A percentile compares a stretch with the other conserved stretches of the same genome.
These are phyloP conservation scores for Pleurostoma richardsiae DNA, from an alignment of 2,329 filamentous ascomycete species.

Conservation along the genomic window DNA sequence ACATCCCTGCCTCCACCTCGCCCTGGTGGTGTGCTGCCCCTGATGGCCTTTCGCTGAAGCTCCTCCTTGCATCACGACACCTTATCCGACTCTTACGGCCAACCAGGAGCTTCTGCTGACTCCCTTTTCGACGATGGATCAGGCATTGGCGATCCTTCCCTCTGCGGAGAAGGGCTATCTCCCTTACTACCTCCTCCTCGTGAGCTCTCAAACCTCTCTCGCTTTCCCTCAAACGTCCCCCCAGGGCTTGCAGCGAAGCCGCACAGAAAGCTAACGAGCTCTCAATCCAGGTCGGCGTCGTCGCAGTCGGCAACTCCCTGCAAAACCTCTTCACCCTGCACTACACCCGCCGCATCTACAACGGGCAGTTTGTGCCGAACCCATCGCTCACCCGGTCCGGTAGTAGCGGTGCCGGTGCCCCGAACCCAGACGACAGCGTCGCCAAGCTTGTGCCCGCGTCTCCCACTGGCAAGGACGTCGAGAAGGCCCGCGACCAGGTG, in stretches of 20 bases:
- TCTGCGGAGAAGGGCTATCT: constrained; percentile 48
- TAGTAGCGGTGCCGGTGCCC: constrained; percentile 20
- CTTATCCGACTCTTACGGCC: too few species aligned
- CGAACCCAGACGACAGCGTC: constrained; percentile 47
- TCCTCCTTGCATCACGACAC: too few species aligned
- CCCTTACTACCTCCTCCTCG: constrained; percentile 55
- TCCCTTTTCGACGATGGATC: too few species aligned
- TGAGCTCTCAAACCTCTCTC: constrained; percentile 22
- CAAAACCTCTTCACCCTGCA: constrained; percentile 77
- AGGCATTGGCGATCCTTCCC: constrained; percentile 23
- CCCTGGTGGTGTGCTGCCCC: too few species aligned
- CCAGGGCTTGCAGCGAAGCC: background rate
- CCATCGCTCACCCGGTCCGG: constrained; percentile 30
- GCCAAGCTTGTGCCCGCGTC: constrained; percentile 44
- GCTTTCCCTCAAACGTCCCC: constrained; percentile 1
- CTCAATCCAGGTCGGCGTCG: constrained; percentile 63
- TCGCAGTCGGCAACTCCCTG: constrained; percentile 78
- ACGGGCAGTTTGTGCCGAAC: constrained; percentile 55
- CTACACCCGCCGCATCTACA: constrained; percentile 86
- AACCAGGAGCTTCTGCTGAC: too few species aligned
- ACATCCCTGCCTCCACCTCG: too few species aligned
- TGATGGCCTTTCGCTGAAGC: too few species aligned
- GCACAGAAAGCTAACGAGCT: background rate
- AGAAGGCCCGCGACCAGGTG: constrained; percentile 51
- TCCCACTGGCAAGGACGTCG: constrained; percentile 35